These are phyloP conservation scores for Ophiocordyceps camponoti-rufipedis DNA, from an alignment of 2,329 filamentous ascomycete genomes.

Conservation along the genomic window DNA sequence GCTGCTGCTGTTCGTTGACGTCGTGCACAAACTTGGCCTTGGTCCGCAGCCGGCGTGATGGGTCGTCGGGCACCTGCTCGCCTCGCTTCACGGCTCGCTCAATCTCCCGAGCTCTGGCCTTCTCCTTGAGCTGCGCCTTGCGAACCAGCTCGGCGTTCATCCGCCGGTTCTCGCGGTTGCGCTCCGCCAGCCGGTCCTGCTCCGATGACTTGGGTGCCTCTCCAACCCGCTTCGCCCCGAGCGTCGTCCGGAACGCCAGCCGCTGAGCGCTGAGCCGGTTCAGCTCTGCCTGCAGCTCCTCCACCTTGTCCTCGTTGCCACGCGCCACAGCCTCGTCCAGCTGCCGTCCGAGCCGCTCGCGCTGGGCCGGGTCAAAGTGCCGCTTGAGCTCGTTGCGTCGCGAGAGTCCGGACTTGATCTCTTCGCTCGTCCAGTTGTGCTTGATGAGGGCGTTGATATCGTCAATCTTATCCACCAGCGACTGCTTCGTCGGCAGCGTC, in stretches of 20 bases:
- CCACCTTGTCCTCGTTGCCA: constrained; percentile 40
- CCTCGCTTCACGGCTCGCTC: constrained; percentile 44
- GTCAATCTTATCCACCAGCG: constrained; percentile 52
- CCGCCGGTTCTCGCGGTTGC: constrained; percentile 72
- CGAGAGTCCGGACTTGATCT: constrained; percentile 63
- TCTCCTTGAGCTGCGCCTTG: constrained; percentile 72
- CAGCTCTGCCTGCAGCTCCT: constrained; percentile 39
- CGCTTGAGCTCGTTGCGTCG: constrained; percentile 50
- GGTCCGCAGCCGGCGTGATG: constrained; percentile 44
- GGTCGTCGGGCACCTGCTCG: constrained; percentile 40
- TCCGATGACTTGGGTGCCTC: constrained; percentile 35
- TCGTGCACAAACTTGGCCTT: constrained; percentile 52
- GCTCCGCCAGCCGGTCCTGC: constrained; percentile 64
- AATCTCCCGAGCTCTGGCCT: constrained; percentile 39
- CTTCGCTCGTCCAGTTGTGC: constrained; percentile 65
- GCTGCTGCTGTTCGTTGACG: constrained; percentile 26
- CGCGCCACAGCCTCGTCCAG: constrained; percentile 47
- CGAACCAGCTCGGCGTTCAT: constrained; percentile 82
- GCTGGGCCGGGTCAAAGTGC: constrained; percentile 48
- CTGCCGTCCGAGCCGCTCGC: constrained; percentile 45
- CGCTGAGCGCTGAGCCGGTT: constrained; percentile 49
- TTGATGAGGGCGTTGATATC: constrained; percentile 67
- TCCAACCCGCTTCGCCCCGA: constrained; percentile 28
- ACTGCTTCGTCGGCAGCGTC: constrained; percentile 53
- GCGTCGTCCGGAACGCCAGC: constrained; percentile 52